Percentiles rank a stretch among this genome's conserved stretches.
phyloP scores from a whole-genome alignment of 139 green algal genomes.

The Auxenochlorella pyrenoidosa region DNA sequence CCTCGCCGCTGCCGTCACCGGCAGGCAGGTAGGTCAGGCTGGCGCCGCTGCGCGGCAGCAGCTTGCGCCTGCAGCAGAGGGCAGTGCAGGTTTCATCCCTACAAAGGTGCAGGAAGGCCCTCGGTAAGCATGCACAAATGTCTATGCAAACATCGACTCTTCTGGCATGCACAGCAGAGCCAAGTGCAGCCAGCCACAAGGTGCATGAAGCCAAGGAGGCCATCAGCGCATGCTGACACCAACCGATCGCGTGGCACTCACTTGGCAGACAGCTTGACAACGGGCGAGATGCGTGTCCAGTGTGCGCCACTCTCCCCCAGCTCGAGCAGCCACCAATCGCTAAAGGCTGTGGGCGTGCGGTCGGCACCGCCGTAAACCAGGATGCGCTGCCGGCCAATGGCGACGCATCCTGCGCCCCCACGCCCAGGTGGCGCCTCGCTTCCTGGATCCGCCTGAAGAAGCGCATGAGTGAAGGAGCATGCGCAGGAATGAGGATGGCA shows the following conservation, averaged over 20 bases:
- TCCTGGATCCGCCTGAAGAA: constrained; percentile 3
- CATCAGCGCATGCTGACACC: no score
- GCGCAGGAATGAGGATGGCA: no score
- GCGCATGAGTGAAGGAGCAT: no score
- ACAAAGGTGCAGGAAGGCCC: background rate
- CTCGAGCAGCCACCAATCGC: constrained; percentile 69
- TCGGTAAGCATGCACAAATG: background rate
- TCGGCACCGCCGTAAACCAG: constrained; percentile 69
- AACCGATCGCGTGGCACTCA: no score
- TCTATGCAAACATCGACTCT: background rate
- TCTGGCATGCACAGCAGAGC: background rate
- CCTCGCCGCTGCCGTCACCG: constrained; percentile 15
- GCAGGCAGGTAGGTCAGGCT: constrained; percentile 51
- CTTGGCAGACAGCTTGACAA: constrained; percentile 23
- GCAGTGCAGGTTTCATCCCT: background rate
- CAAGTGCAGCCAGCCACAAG: background rate
- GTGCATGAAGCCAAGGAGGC: no score
- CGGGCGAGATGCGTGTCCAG: constrained; percentile 44
- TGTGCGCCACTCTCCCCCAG: constrained; percentile 4
- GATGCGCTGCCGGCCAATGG: constrained; percentile 47
- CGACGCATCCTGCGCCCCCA: constrained; percentile 55
- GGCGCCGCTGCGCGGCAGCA: constrained; percentile 59
- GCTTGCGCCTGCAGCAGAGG: constrained; percentile 51
- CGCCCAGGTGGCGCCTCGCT: constrained; percentile 44
- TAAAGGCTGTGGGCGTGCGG: constrained; percentile 46